phyloP scores from a whole-genome alignment of 169 alveolate species.

The Babesia caballi region DNA sequence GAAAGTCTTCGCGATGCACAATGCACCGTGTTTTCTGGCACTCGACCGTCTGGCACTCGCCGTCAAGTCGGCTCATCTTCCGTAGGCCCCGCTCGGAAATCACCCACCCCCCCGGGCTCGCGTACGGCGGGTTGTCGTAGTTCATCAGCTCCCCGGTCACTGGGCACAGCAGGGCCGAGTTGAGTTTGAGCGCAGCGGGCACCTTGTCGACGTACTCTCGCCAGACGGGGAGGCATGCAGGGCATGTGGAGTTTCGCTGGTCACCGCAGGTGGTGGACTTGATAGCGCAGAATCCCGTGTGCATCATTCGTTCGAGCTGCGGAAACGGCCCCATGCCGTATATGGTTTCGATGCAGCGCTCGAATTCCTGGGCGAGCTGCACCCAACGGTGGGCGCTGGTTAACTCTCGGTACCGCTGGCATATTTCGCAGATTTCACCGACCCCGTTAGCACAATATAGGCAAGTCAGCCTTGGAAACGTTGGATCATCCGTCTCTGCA shows the following conservation, averaged over 20 bases:
- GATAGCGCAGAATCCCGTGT: constrained; percentile 79
- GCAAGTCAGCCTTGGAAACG: not conserved
- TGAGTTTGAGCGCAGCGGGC: constrained; percentile 78
- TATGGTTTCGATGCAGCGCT: not conserved
- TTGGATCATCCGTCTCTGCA: not conserved
- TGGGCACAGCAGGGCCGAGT: constrained; percentile 79
- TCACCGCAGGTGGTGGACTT: constrained; percentile 75
- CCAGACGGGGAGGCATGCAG: constrained; percentile 82
- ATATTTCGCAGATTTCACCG: not conserved
- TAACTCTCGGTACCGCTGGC: constrained; percentile 18
- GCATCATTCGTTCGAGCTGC: constrained; percentile 67
- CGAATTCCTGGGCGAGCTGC: constrained; percentile 22
- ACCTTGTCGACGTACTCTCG: constrained; percentile 61
- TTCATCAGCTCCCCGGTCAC: constrained; percentile 82
- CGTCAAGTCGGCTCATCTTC: constrained; percentile 28
- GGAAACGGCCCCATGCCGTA: constrained; percentile 55
- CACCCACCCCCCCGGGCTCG: constrained; percentile 80
- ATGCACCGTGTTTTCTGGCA: constrained; percentile 71
- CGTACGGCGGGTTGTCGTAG: constrained; percentile 83
- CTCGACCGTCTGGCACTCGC: constrained; percentile 50
- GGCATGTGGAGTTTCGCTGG: constrained; percentile 74
- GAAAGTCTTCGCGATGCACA: constrained; percentile 63
- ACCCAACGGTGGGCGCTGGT: constrained; percentile 49
- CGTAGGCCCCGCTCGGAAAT: constrained; percentile 72
- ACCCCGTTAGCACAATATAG: not conserved